Evolutionary conservation across 164 flowering plant species (phyloP).

Genomic region (Aristolochia californica): DNA sequence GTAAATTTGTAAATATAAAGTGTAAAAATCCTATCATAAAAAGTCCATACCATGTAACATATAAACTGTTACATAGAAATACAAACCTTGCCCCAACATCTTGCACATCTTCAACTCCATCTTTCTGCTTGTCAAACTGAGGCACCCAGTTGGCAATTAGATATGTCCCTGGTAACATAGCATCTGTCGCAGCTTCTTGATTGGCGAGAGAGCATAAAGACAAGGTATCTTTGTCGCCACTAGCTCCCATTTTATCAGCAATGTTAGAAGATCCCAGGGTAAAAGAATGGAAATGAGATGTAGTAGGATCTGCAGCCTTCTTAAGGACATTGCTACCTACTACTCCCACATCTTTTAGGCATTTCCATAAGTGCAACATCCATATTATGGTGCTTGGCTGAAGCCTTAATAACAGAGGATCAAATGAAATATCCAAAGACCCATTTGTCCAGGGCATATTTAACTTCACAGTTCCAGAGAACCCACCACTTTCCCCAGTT

Average conservation of each 20-base stretch:
- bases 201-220: conserved; percentile 13
- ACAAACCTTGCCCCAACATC: conserved; percentile 86
- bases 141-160: conserved; percentile 88
- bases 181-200: conserved; percentile 23
- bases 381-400: conserved; percentile 61
- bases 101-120: conserved; percentile 29
- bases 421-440: conserved; percentile 60
- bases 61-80: conserved; percentile 1
- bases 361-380: conserved; percentile 46
- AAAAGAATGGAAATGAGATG: conserved; percentile 31
- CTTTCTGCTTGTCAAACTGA: conserved; percentile 20
- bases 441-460: conserved; percentile 95
- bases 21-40: neutral
- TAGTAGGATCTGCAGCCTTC: conserved; percentile 25
- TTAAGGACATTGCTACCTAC: conserved; percentile 10
- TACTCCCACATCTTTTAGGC: conserved; percentile 22
- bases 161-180: conserved; percentile 43
- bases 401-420: conserved; percentile 52
- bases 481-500: conserved; percentile 63
- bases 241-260: conserved; percentile 15
- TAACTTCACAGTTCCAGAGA: conserved; percentile 64
- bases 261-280: conserved; percentile 19
- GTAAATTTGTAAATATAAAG: neutral
- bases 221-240: conserved; percentile 11
- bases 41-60: neutral